These are phyloP conservation scores for Dipteronia dyeriana DNA, from an alignment of 345 rosid species.

Conservation along the genomic window DNA sequence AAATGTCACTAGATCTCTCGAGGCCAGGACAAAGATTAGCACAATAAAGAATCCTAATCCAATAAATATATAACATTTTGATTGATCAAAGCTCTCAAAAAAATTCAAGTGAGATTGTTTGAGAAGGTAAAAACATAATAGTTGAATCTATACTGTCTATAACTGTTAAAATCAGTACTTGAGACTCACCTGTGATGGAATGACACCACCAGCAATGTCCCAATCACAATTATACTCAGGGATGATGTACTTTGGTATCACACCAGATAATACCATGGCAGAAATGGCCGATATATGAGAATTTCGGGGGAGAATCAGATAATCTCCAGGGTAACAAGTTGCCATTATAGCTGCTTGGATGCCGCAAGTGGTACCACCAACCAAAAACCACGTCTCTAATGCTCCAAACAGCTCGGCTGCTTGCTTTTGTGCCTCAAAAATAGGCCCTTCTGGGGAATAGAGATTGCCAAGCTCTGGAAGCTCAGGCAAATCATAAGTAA, in stretches of 20 bases:
- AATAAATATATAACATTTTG: background rate
- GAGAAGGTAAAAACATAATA: background rate
- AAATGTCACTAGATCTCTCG: too few species aligned
- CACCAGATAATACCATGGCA: conserved; percentile 59
- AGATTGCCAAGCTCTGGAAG: conserved; percentile 66
- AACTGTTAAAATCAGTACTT: background rate
- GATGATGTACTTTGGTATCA: conserved; percentile 50
- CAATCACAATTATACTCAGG: conserved; percentile 50
- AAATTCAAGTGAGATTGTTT: background rate
- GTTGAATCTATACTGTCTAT: background rate
- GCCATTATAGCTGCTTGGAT: conserved; percentile 63
- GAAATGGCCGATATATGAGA: conserved; percentile 56
- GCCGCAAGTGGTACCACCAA: conserved; percentile 69
- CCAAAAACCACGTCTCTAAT: conserved; percentile 63
- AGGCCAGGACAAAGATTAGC: too few species aligned
- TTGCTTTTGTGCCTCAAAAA: conserved; percentile 57
- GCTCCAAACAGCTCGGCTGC: conserved; percentile 62
- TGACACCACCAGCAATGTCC: conserved; percentile 52
- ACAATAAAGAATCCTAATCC: too few species aligned
- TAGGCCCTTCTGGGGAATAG: conserved; percentile 57
- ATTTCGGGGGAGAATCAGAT: conserved; percentile 61
- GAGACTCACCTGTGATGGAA: conserved; percentile 41
- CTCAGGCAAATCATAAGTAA: conserved; percentile 57
- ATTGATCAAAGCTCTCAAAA: background rate
- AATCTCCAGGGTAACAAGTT: conserved; percentile 59